Evolutionary conservation across 139 green algal genomes (phyloP), one percentile per base, ranked within the genome.

Genomic region (Coccomyxa sp.): DNA sequence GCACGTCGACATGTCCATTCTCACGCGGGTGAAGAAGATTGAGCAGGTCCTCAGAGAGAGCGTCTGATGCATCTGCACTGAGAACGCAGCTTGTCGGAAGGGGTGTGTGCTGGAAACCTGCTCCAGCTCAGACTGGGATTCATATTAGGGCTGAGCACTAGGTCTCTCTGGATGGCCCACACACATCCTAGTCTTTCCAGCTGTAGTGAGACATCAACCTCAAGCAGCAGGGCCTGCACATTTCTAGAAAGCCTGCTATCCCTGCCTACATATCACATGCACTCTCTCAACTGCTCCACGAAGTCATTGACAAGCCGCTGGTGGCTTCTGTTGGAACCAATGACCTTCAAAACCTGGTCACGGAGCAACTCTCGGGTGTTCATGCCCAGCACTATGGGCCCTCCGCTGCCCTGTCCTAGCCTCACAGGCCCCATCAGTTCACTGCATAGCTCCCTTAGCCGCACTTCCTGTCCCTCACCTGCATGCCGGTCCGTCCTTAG

Each of bases 1-100:
- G 84, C 86, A 92, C 80, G 89, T 97, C 22, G 92, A 96, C 80
- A 76, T 96, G 72, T 91, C 82, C 55, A 88, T 96, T 55, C 68
- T 74, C 64, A 80, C 85, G 6, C 80, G 82, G 33, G 79, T 95
- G 33, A 85, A 86, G 75, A 85, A 87, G 72, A 79, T 95, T 7
- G 85, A 95, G 81, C 76, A 91, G 70, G 78, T 76, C 2, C 14
- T 76, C 10, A 33, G 35, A 27, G 38, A 76, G 39, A 71, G 24
- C 35, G 7, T 71, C n/a, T 71, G 50, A 64, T 64, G 22, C 50
- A 18, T 64, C 50, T 64, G 50, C 44, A 58, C n/a, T n/a, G n/a
- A n/a, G n/a, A n/a, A n/a, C n/a, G n/a, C n/a, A n/a, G n/a, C n/a
- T n/a, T n/a, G n/a, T n/a, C n/a, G n/a, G n/a, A n/a, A n/a, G n/a